These are phyloP conservation scores for Hypoxylon cercidicola DNA, from an alignment of 495 filamentous ascomycete species.

Conservation along the genomic window DNA sequence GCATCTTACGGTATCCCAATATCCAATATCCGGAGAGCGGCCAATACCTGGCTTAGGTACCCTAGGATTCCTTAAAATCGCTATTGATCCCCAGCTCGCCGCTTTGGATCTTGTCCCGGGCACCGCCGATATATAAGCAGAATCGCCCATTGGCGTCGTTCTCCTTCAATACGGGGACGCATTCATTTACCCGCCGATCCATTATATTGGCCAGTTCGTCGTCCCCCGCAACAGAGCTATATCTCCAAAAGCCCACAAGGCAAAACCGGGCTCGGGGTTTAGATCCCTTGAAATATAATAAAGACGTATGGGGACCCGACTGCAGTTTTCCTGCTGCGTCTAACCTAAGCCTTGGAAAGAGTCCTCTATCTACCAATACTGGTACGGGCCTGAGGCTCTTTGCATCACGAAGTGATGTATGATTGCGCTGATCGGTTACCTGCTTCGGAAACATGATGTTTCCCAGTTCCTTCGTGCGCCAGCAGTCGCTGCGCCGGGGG, in stretches of 20 bases:
- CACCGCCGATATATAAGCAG: conserved; percentile 26
- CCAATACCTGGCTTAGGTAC: conserved; percentile 8
- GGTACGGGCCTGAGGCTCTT: conserved; percentile 30
- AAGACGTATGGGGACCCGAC: conserved; percentile 14
- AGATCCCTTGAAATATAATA: conserved; percentile 31
- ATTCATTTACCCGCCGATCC: conserved; percentile 38
- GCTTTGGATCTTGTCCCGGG: conserved; percentile 3
- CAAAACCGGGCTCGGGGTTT: conserved; percentile 18
- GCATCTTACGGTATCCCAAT: conserved; percentile 9
- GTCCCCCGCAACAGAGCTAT: conserved; percentile 21
- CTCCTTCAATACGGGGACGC: conserved; percentile 18
- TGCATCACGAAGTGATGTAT: conserved; percentile 34
- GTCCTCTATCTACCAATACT: conserved; percentile 2
- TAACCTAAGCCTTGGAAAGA: conserved; percentile 13
- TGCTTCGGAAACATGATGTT: conserved; percentile 36
- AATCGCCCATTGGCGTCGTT: conserved; percentile 29
- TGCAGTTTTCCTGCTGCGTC: conserved; percentile 11
- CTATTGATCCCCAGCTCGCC: conserved; percentile 14
- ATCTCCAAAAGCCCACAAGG: conserved; percentile 11
- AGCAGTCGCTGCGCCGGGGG: conserved; percentile 38
- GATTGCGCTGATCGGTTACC: conserved; percentile 37
- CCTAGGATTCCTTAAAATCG: conserved; percentile 13
- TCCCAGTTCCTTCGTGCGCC: conserved; percentile 23
- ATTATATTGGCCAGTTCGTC: conserved; percentile 28
- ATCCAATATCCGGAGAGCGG: conserved; percentile 5